Evolutionary conservation across 83 land plant species (phyloP).

Genomic region (Thuja plicata): DNA sequence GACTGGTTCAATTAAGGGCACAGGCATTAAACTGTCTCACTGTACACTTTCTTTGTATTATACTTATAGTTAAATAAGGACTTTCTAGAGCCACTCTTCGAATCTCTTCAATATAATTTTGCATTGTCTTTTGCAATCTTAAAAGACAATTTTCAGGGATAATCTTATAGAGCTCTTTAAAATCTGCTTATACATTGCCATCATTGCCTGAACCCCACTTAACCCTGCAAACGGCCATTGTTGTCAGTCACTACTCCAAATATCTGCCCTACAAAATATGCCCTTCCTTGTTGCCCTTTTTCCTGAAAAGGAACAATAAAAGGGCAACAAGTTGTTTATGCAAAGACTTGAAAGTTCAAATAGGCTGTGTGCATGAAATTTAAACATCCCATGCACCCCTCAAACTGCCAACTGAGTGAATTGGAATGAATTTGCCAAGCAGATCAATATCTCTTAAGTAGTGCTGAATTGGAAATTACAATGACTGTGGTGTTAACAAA

Average conservation of each 20-base stretch:
- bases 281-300: neutral
- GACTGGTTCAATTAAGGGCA: neutral
- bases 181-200: neutral
- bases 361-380: neutral
- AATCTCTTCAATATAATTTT: neutral
- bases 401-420: too few species aligned
- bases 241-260: neutral
- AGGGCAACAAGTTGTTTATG: neutral
- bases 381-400: neutral
- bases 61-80: neutral
- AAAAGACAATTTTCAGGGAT: neutral
- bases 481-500: neutral
- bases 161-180: neutral
- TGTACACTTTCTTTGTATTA: neutral
- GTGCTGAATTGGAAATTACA: neutral
- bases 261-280: neutral
- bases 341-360: neutral
- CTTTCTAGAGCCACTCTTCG: neutral
- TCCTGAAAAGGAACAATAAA: neutral
- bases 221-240: neutral
- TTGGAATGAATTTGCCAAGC: neutral
- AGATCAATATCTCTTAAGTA: neutral
- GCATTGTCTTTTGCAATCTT: neutral
- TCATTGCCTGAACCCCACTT: neutral
- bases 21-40: neutral